Percentiles rank a stretch among this genome's conserved stretches.
Conservation (phyloP, 2,329 filamentous ascomycete genomes). For the Paramyrothecium roridum region DNA sequence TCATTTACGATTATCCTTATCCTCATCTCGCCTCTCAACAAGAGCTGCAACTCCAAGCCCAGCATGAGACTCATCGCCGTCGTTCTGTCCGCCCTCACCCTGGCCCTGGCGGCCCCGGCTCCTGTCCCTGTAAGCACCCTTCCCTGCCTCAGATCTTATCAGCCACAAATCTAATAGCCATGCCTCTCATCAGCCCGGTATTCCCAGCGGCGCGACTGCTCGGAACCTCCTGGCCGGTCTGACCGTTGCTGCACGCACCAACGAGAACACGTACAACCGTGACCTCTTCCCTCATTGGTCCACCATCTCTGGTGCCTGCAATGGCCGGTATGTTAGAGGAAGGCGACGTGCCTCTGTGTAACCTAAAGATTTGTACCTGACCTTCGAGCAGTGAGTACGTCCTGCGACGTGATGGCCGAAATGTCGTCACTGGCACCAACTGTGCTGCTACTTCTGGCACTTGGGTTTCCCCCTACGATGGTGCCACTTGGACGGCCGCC, state of each 20-base stretch:
- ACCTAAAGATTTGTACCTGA: too few relatives aligned
- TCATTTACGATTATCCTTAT: background rate
- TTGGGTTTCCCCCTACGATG: conserved; percentile 74
- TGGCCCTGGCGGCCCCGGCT: background rate
- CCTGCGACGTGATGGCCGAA: conserved; percentile 68
- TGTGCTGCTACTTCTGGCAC: conserved; percentile 64
- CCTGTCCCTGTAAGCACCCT: background rate
- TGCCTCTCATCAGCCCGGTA: conserved; percentile 44
- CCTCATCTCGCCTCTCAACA: background rate
- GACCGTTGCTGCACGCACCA: conserved; percentile 52
- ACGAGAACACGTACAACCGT: conserved; percentile 59
- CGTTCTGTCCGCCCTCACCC: background rate
- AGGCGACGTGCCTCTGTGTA: background rate
- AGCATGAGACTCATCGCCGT: background rate
- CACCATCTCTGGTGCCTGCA: conserved; percentile 63
- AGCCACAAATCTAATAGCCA: background rate
- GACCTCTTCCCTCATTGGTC: conserved; percentile 71
- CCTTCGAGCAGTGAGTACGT: conserved; percentile 54
- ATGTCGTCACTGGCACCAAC: conserved; percentile 53
- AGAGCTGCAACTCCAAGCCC: background rate
- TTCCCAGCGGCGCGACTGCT: conserved; percentile 58
- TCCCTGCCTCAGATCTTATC: background rate
- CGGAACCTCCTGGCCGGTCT: conserved; percentile 55
- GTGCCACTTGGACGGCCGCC: conserved; percentile 64
- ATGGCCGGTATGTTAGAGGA: conserved; percentile 50